Percentiles rank a stretch among this genome's conserved stretches.
These are phyloP conservation scores for Lactarius deliciosus DNA, from an alignment of 768 basidiomycete species.

Conservation along the genomic window DNA sequence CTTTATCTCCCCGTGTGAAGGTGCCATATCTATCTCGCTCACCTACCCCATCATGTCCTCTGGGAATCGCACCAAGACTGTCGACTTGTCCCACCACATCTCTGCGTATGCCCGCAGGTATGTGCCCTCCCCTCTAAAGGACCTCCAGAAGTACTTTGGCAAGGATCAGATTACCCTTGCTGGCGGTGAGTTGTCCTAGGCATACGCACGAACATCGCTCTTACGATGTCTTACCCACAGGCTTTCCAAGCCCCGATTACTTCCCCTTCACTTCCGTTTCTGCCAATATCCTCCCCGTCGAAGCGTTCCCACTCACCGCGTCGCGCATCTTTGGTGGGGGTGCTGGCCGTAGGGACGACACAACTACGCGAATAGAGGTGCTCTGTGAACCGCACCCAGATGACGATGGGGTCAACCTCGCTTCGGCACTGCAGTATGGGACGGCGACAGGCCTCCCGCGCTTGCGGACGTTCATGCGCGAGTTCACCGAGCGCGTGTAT, in stretches of 20 bases:
- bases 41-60: slow-evolving; percentile 31
- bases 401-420: slow-evolving; percentile 55
- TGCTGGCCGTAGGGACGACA: slow-evolving; percentile 39
- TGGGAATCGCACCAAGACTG: slow-evolving; percentile 45
- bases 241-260: slow-evolving; percentile 63
- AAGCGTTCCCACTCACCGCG: slow-evolving; percentile 47
- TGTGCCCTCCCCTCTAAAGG: slow-evolving; percentile 59
- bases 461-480: slow-evolving; percentile 54
- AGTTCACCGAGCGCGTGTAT: slow-evolving; percentile 55
- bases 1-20: too few species aligned
- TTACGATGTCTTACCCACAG: slow-evolving; percentile 36
- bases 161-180: slow-evolving; percentile 61
- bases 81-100: slow-evolving; percentile 74
- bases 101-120: slow-evolving; percentile 53
- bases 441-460: slow-evolving; percentile 51
- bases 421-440: slow-evolving; percentile 72
- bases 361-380: slow-evolving; percentile 47
- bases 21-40: too few species aligned
- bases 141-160: slow-evolving; percentile 55
- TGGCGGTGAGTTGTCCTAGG: slow-evolving; percentile 51
- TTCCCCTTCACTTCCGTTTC: slow-evolving; percentile 69
- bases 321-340: slow-evolving; percentile 45
- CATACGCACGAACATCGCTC: neutral
- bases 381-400: slow-evolving; percentile 56
- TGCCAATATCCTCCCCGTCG: slow-evolving; percentile 50